Conservation (phyloP, 441 rosid species). For the Populus tomentosa region DNA sequence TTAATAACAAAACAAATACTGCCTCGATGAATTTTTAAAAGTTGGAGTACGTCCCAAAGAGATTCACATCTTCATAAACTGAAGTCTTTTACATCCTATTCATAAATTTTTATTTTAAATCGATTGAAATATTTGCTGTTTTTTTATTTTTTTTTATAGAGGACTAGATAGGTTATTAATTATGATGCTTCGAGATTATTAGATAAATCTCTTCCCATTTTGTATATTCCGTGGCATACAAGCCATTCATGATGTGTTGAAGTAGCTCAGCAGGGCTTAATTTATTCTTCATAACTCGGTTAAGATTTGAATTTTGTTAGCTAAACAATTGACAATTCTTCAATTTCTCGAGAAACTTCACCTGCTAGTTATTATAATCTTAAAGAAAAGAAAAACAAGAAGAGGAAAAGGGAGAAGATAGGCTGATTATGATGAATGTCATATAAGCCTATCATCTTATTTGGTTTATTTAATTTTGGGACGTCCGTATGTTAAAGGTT, state of each 20-base stretch:
- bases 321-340: not conserved
- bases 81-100: too few species aligned
- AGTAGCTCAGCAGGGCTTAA: too few species aligned
- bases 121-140: too few species aligned
- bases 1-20: too few species aligned
- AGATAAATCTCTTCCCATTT: not conserved
- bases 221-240: not conserved
- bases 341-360: not conserved
- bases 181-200: too few species aligned
- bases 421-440: not conserved
- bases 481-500: not conserved
- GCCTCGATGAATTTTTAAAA: too few species aligned
- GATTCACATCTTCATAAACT: too few species aligned
- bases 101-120: too few species aligned
- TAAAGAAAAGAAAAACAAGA: not conserved
- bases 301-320: not conserved
- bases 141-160: too few species aligned
- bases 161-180: too few species aligned
- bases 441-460: not conserved
- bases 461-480: too few species aligned
- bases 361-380: not conserved
- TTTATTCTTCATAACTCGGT: not conserved
- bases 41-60: fast-evolving
- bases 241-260: too few species aligned
- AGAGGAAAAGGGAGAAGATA: not conserved